Conservation (phyloP, 192 early-diverging fungal species). For the Gonapodya sp. region DNA sequence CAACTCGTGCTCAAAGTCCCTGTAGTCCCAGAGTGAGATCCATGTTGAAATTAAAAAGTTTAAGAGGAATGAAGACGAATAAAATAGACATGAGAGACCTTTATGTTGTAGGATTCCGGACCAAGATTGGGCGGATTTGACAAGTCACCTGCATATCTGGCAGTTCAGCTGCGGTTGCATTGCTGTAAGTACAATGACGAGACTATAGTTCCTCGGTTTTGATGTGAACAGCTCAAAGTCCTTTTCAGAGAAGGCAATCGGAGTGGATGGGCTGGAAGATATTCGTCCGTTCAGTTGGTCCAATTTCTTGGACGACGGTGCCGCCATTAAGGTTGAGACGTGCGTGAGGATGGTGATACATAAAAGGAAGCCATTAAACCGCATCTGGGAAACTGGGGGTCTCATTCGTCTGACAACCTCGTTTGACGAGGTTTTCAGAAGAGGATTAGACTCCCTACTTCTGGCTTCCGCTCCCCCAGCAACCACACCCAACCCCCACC, state of each 20-base stretch:
- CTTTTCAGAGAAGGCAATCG: background rate
- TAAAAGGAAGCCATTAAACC: background rate
- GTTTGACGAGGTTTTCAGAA: no score
- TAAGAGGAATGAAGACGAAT: no score
- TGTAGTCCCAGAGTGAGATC: no score
- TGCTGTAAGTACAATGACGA: background rate
- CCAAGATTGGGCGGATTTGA: background rate
- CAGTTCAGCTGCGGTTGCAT: background rate
- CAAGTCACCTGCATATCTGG: background rate
- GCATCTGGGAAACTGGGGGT: background rate
- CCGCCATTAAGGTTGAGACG: background rate
- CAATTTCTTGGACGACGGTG: background rate
- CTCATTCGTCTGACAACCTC: background rate
- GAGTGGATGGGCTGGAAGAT: background rate
- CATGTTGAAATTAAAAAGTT: no score
- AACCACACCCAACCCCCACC: no score
- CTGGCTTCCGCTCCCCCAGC: no score
- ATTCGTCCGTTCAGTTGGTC: background rate
- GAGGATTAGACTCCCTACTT: no score
- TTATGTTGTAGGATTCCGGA: background rate
- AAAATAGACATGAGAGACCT: background rate
- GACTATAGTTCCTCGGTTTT: slow-evolving; percentile 2
- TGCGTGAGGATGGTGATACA: background rate
- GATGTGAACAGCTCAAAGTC: slow-evolving; percentile 4
- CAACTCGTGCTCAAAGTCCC: slow-evolving; percentile 2